These are phyloP conservation scores for Ogataea nakhonphanomensis DNA, from an alignment of 805 yeast species.

Conservation along the genomic window DNA sequence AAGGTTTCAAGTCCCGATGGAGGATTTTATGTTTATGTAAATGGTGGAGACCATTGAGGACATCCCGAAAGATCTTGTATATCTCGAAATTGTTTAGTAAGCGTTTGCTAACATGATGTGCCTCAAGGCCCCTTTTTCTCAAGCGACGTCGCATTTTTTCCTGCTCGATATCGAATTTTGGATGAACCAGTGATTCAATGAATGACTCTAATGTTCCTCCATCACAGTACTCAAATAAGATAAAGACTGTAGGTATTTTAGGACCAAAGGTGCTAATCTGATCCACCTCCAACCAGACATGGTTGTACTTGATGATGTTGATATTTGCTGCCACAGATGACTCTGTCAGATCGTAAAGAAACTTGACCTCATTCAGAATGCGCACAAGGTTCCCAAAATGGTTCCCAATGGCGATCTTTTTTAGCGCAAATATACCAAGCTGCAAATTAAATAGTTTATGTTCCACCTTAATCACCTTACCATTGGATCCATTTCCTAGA, in stretches of 20 bases:
- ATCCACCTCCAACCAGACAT: constrained; percentile 84
- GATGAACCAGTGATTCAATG: constrained; percentile 36
- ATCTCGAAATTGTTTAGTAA: constrained; percentile 56
- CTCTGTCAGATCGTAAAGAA: constrained; percentile 53
- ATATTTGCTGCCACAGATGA: constrained; percentile 29
- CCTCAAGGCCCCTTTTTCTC: constrained; percentile 12
- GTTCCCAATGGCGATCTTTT: constrained; percentile 81
- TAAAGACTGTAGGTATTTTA: constrained; percentile 59
- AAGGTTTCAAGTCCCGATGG: constrained; percentile 89
- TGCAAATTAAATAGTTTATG: constrained; percentile 71
- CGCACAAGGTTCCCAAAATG: constrained; percentile 63
- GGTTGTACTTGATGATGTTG: constrained; percentile 80
- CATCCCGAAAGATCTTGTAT: constrained; percentile 63
- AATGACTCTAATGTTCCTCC: constrained; percentile 84
- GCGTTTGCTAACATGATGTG: constrained; percentile 10
- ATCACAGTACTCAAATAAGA: constrained; percentile 81
- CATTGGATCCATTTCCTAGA: constrained; percentile 82
- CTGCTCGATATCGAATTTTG: constrained; percentile 35
- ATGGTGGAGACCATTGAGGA: constrained; percentile 65
- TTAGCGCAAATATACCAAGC: constrained; percentile 78
- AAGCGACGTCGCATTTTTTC: constrained; percentile 34
- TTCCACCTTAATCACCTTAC: constrained; percentile 79
- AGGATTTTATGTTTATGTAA: constrained; percentile 71
- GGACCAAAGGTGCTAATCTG: constrained; percentile 51
- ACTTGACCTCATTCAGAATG: constrained; percentile 74